Base-by-base conservation (phyloP, 176 grass and related monocot genomes). In the Juncus effusus region DNA sequence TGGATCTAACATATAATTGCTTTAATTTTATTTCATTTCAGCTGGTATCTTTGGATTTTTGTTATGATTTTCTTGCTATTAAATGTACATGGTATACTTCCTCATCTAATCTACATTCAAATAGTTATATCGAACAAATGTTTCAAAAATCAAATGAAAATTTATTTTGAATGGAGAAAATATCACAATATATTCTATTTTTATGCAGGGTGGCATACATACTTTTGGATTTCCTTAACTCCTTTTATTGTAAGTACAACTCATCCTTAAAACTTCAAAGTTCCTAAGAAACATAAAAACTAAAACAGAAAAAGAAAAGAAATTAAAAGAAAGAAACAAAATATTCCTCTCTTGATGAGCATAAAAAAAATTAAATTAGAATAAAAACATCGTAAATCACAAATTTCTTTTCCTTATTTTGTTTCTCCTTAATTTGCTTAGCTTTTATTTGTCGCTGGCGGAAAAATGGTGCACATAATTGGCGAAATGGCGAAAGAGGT, bases 41-140 rank as follows among this genome's bases (percentile, higher is more conserved):
- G 93, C 37, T 97, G 82, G 80, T 89, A 97, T 64, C 85, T 92
- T 38, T 97, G 93, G 93, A 51, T 52, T 54, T 53, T 97, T 77
- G 68, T 97, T 6, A 86, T 97, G 63, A 53, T 92, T 67, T 89
- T 97, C 68, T 73, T 97, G 70, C 54, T 92, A 6, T 37, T 92
- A 42, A 82, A 97, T 80, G 83, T 97, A 52, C 55, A 83, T 54
- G 93, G 93, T 97, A 84, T 40, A 45, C 13, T 63, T 58, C 45
- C 42, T 16, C 13, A 15, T 42, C 9, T 28, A 28, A 28, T 28
- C 19, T 28, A 28, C 19, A 28, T 28, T 28, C 19, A 28, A 28
- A 28, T 28, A 28, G 19, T 28, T 28, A 28, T 28, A 28, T 28
- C 19, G 19, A 28, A 28, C 19, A 28, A 28, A 28, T 28, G 19